A percentile compares a stretch with the other conserved stretches of the same genome.
Evolutionary conservation across 768 basidiomycete genomes (phyloP).

Genomic region (Podaxis sp.): DNA sequence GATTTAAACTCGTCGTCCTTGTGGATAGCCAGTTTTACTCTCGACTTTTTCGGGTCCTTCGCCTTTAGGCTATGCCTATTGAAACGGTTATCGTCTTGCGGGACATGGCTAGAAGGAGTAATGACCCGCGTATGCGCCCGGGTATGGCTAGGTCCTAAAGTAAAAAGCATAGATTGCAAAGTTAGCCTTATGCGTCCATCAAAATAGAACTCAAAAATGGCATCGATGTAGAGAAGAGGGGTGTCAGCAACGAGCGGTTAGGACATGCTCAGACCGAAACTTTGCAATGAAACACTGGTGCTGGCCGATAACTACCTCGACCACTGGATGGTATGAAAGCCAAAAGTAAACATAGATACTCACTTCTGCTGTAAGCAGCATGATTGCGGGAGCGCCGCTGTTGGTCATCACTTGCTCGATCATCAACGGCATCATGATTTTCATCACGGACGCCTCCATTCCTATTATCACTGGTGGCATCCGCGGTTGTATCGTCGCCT

Average conservation of each 20-base stretch:
- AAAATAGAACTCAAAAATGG: neutral
- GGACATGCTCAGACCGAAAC: neutral
- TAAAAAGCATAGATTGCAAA: neutral
- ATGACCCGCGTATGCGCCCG: neutral
- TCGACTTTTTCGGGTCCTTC: neutral
- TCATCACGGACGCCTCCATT: neutral
- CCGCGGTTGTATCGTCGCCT: neutral
- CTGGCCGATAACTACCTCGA: neutral
- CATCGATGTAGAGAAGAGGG: neutral
- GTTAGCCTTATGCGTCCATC: neutral
- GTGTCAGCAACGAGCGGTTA: neutral
- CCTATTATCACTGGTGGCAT: neutral
- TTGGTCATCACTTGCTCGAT: constrained; percentile 7
- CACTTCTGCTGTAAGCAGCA: constrained; percentile 1
- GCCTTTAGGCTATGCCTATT: neutral
- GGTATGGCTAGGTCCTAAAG: constrained; percentile 2
- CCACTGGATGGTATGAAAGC: neutral
- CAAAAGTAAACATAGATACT: neutral
- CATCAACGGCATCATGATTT: neutral
- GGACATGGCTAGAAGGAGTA: neutral
- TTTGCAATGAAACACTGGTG: neutral
- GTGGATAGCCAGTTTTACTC: neutral
- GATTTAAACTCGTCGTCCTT: neutral
- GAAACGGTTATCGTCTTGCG: neutral
- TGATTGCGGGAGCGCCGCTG: neutral